These are phyloP conservation scores for Mycena vulgaris DNA, from an alignment of 768 basidiomycete genomes.

Conservation along the genomic window DNA sequence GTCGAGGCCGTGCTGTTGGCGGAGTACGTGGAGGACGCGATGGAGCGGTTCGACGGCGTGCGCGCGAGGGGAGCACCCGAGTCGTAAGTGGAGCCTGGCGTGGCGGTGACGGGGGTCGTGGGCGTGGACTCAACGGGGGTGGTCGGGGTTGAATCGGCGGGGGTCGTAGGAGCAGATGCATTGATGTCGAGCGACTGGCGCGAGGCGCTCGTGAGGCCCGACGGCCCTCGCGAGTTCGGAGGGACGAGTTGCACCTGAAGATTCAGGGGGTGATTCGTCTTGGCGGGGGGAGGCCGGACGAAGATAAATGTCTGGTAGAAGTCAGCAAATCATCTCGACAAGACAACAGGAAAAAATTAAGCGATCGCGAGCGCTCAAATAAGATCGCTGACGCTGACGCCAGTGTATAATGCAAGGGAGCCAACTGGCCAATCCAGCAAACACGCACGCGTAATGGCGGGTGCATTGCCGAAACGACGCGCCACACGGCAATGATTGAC, in stretches of 20 bases:
- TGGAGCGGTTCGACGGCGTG: slow-evolving; percentile 72
- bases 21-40: slow-evolving; percentile 49
- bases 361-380: too few relatives aligned
- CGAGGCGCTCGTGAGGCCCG: slow-evolving; percentile 51
- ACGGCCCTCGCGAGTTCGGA: slow-evolving; percentile 64
- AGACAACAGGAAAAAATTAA: slow-evolving; percentile 1
- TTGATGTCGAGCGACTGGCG: slow-evolving; percentile 64
- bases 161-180: slow-evolving; percentile 46
- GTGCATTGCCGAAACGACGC: too few relatives aligned
- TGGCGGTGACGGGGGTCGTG: slow-evolving; percentile 37
- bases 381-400: too few relatives aligned
- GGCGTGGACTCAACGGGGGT: slow-evolving; percentile 47
- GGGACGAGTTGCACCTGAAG: slow-evolving; percentile 94
- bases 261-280: slow-evolving; percentile 89
- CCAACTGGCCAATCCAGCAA: too few relatives aligned
- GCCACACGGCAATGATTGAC: too few relatives aligned
- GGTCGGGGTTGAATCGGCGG: slow-evolving; percentile 43
- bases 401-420: too few relatives aligned
- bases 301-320: slow-evolving; percentile 85
- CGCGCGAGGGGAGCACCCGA: slow-evolving; percentile 52
- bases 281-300: slow-evolving; percentile 90
- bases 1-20: slow-evolving; percentile 49
- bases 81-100: slow-evolving; percentile 14
- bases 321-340: slow-evolving; percentile 20
- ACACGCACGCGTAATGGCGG: too few relatives aligned